Base-by-base conservation (phyloP, 2,329 filamentous ascomycete genomes). In the Pseudocercospora musae region DNA sequence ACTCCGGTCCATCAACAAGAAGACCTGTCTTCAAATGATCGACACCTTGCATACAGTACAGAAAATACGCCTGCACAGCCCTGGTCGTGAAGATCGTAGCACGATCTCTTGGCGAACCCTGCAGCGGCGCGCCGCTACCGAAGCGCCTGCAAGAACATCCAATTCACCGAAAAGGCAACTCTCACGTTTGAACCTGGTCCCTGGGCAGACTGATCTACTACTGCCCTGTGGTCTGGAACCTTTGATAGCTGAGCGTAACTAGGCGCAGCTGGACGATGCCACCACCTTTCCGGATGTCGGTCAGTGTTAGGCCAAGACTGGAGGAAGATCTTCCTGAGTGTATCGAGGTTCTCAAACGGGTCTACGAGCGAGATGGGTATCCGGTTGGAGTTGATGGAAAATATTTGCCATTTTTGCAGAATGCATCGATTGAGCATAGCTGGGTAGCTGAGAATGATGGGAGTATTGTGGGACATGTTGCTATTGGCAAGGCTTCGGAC, bases 361-460 rank as follows among this genome's bases (percentile, higher is more conserved):
- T 73, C 31, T 65, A 72, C 60, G 60, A 27, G 1, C 33, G 46
- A 15, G 66, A 67, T 57, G 59, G 68, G 49, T 73, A 73, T 59
- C 71, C 71, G 4, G 69, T 73, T 13, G 59, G 71, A 56, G 71
- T 70, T 33, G 61, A 67, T 15, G 62, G 57, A 1, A 53, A 69
- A 13, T 62, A 68, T 6, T n/a, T 55, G n/a, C 21, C 44, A 8
- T 69, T 67, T 27, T 52, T 69, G 15, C 57, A 58, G 20, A 50
- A 44, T 21, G 58, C 58, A 13, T 10, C 40, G 11, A 52, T 67
- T 7, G 25, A 60, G 31, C 57, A 54, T 37, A 67, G 68, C 9
- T 74, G 71, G 69, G 61, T 73, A 11, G 70, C 69, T 27, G 65
- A 63, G 20, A n/a, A 40, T 1, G 29, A 59, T 20, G 61, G 59